A percentile compares a stretch with the other conserved stretches of the same genome.
Conservation (phyloP, 192 early-diverging fungal genomes). For the Gryganskiella cystojenkinii region DNA sequence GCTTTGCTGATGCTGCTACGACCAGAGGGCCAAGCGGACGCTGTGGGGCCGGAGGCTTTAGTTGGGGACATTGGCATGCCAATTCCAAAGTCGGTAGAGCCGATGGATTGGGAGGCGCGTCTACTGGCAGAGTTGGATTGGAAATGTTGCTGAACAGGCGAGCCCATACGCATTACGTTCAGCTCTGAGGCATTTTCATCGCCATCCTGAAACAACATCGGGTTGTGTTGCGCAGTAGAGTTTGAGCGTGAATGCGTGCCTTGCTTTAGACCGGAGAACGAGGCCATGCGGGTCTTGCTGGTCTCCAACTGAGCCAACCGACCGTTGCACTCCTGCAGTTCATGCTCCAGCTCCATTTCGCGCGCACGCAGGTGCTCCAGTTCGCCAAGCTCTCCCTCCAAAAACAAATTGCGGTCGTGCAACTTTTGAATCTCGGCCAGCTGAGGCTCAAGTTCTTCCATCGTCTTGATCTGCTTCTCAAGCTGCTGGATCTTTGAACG, state of each 20-base stretch:
- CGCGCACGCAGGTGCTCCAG: constrained; percentile 18
- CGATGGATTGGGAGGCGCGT: not conserved
- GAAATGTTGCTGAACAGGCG: not conserved
- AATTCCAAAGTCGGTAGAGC: not conserved
- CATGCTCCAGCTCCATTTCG: constrained; percentile 24
- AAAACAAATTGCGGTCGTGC: constrained; percentile 22
- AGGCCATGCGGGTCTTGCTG: not conserved
- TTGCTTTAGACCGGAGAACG: constrained; percentile 12
- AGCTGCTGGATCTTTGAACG: constrained; percentile 13
- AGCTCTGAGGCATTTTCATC: too few relatives aligned
- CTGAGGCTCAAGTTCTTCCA: constrained; percentile 20
- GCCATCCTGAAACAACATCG: not conserved
- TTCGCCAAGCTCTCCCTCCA: constrained; percentile 18
- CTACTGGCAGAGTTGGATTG: not conserved
- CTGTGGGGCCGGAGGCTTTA: not conserved
- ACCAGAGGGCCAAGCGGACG: constrained; percentile 8
- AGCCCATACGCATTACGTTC: too few relatives aligned
- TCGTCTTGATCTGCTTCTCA: constrained; percentile 27
- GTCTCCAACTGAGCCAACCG: constrained; percentile 18
- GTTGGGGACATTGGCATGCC: not conserved
- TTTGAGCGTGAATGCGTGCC: not conserved
- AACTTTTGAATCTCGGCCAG: constrained; percentile 15
- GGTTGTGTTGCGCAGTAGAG: not conserved
- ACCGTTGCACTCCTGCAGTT: constrained; percentile 6
- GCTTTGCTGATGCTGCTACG: constrained; percentile 13